Evolutionary conservation across 2,329 filamentous ascomycete genomes (phyloP), one percentile per base, ranked within the genome.

Genomic region (Cercospora citrullina): DNA sequence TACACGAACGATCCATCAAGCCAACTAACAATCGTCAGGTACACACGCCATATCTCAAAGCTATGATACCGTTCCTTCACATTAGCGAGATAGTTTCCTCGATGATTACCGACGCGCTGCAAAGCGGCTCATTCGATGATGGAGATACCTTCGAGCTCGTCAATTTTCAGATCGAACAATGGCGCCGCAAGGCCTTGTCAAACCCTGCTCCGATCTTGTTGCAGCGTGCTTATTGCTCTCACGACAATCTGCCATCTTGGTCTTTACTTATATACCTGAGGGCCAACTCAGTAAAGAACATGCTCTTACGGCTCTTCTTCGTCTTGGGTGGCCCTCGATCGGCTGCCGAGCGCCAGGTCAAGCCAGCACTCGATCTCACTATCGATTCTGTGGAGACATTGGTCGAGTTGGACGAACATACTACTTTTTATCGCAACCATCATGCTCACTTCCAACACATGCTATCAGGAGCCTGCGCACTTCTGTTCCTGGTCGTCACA

Each of bases 401-500:
- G 28, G 18, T 59, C 7, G n/a, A 12, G 9, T n/a, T 59, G 28
- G 55, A 59, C 30, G 23, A 23, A 21, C 28, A n/a, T 28, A 59
- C 55, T 12, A 30, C 28, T 23, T 36, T 59, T 5, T 59, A 59
- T 21, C 30, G 55, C 10, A 59, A 36, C 18, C 55, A 59, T n/a
- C 55, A 59, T 59, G 55, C 55, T 36, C 55, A 59, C n/a, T 59
- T 59, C 18, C 55, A 59, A 18, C 55, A 59, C 55, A 59, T 59
- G 55, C n/a, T 59, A 21, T 59, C 55, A 12, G 55, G 55, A 12
- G 55, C 55, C 21, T 59, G 55, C 18, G 55, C 55, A 23, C 55
- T 59, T 36, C 10, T 59, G 55, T 59, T 59, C 10, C 55, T 59
- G 18, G 55, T 59, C 16, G 14, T 59, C 6, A 30, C 55, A 9